phyloP scores from a whole-genome alignment of 164 flowering plant genomes.

The Malania oleifera region DNA sequence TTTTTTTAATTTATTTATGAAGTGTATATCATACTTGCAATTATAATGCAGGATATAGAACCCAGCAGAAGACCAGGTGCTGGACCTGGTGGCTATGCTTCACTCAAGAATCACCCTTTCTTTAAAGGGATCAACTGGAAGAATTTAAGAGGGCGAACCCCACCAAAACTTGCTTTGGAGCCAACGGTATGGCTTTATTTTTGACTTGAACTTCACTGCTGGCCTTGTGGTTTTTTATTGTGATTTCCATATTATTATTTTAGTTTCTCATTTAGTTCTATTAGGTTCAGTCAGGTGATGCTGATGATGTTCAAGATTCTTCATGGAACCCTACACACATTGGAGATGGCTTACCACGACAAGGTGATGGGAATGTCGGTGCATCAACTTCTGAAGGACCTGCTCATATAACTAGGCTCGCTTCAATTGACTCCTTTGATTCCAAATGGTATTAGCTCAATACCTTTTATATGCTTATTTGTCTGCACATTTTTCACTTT shows the following conservation, averaged over 20 bases:
- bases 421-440: slow-evolving; percentile 97
- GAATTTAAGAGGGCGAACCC: slow-evolving; percentile 44
- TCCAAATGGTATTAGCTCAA: slow-evolving; percentile 71
- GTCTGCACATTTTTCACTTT: too few species aligned
- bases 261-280: neutral
- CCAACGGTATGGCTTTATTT: slow-evolving; percentile 30
- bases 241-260: neutral
- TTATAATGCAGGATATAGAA: slow-evolving; percentile 62
- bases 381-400: slow-evolving; percentile 64
- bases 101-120: slow-evolving; percentile 83
- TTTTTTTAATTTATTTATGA: neutral
- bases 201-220: neutral
- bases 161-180: slow-evolving; percentile 73
- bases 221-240: neutral
- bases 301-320: slow-evolving; percentile 49
- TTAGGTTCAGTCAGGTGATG: slow-evolving; percentile 33
- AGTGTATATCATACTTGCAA: neutral
- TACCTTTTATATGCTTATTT: neutral
- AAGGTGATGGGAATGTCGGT: slow-evolving; percentile 44
- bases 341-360: slow-evolving; percentile 52
- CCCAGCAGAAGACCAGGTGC: slow-evolving; percentile 90
- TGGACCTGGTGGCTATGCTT: slow-evolving; percentile 82
- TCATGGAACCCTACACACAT: slow-evolving; percentile 74
- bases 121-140: slow-evolving; percentile 83
- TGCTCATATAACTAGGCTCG: slow-evolving; percentile 68